phyloP scores from a whole-genome alignment of 805 yeast genomes.

The Nakazawaea laoshanensis region DNA sequence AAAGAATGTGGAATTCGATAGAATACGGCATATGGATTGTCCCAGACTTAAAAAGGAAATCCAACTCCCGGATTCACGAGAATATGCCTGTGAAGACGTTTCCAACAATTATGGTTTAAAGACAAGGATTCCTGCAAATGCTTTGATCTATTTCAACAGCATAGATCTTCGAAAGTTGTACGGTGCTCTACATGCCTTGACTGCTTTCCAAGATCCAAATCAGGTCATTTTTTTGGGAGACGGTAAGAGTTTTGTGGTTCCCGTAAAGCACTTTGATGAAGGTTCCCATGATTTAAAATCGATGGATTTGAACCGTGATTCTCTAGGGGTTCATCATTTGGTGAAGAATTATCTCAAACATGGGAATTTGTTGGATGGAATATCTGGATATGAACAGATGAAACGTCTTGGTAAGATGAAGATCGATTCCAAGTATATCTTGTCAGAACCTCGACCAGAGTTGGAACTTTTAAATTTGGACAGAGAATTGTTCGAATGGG shows the following conservation, averaged over 20 bases:
- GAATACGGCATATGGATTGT: not conserved
- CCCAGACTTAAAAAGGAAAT: not conserved
- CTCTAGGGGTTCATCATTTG: not conserved
- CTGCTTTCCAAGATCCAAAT: constrained; percentile 1
- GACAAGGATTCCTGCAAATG: not conserved
- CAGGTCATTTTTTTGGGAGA: constrained; percentile 5
- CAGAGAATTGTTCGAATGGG: not conserved
- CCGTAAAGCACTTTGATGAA: not conserved
- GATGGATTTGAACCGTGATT: not conserved
- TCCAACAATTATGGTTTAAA: constrained; percentile 1
- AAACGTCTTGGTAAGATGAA: not conserved
- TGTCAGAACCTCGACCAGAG: not conserved
- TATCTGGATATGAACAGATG: not conserved
- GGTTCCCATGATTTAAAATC: not conserved
- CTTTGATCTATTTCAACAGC: constrained; percentile 2
- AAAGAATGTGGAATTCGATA: constrained; percentile 3
- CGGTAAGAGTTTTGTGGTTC: constrained; percentile 4
- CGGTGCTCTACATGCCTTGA: constrained; percentile 1
- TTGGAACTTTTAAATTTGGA: not conserved
- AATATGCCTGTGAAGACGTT: not conserved
- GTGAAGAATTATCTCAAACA: not conserved
- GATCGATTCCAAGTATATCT: not conserved
- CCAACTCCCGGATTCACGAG: not conserved
- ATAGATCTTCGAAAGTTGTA: constrained; percentile 1
- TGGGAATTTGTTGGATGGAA: not conserved